These are phyloP conservation scores for Sordaria brevicollis DNA, from an alignment of 495 filamentous ascomycete species.

Conservation along the genomic window DNA sequence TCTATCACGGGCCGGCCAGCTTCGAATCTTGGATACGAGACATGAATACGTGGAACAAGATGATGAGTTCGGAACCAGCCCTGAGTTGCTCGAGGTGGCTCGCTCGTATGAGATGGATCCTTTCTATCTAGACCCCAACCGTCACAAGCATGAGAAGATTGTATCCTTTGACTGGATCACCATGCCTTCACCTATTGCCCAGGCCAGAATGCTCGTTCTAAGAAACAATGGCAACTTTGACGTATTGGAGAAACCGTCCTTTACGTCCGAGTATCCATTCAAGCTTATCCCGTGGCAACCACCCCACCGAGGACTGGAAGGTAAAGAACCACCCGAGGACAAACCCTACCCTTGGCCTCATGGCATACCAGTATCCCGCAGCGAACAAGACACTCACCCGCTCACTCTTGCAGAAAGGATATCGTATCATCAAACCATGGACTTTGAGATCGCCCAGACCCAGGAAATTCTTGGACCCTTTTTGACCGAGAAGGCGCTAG, in stretches of 20 bases:
- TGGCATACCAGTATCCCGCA: no score
- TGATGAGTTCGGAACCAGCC: slow-evolving; percentile 26
- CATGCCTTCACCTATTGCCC: slow-evolving; percentile 45
- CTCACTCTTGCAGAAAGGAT: slow-evolving; percentile 22
- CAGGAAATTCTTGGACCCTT: slow-evolving; percentile 33
- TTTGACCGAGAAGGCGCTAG: slow-evolving; percentile 30
- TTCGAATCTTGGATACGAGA: slow-evolving; percentile 61
- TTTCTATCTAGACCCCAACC: slow-evolving; percentile 32
- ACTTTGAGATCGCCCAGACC: slow-evolving; percentile 33
- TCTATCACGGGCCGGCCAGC: slow-evolving; percentile 66
- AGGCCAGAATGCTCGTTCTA: slow-evolving; percentile 57
- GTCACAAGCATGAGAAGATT: slow-evolving; percentile 47
- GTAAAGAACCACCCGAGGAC: slow-evolving; percentile 12
- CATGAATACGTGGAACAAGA: slow-evolving; percentile 44
- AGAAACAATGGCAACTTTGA: slow-evolving; percentile 58
- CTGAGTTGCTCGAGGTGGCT: slow-evolving; percentile 42
- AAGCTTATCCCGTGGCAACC: slow-evolving; percentile 38
- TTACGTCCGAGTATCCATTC: slow-evolving; percentile 37
- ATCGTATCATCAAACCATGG: slow-evolving; percentile 34
- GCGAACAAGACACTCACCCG: neutral
- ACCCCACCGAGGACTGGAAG: slow-evolving; percentile 35
- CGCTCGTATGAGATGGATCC: slow-evolving; percentile 44
- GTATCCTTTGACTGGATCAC: slow-evolving; percentile 83
- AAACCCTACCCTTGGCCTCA: slow-evolving; percentile 8
- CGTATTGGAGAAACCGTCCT: slow-evolving; percentile 52